Base-by-base conservation (phyloP, 768 basidiomycete species). In the Dendrothele bispora region DNA sequence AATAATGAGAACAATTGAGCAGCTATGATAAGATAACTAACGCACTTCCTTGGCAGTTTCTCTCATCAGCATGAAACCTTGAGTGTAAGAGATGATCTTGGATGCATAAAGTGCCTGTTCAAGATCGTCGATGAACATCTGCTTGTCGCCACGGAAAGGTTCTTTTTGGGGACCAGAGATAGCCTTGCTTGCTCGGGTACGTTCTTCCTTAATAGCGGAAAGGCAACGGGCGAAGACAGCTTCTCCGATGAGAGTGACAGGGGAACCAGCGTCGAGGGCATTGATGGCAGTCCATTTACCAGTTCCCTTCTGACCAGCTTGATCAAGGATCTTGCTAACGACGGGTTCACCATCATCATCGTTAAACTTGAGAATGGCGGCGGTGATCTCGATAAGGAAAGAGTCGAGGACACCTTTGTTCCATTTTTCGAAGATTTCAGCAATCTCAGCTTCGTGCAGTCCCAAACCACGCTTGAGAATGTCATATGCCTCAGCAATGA, bases 351-450 rank as follows among this genome's bases (percentile, higher is more conserved):
- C 95, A 65, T 98, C 95, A 46, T 91, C 88, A 61, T 98, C 97
- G 65, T 95, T 93, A 80, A 91, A 98, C 63, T 85, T 88, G 66
- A 99, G 86, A 70, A 99, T 95, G 68, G 98, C 91, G 61, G 89
- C 80, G 50, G 97, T 97, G 70, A 99, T 98, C 52, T 99, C 94
- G 57, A 98, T 95, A 62, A 99, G 79, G 91, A 97, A 99, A 34
- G 97, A 98, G 75, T 99, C 95, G 48, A 99, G 91, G 62, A 99
- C 95, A 62, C 97, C 95, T 74, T 82, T 95, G 81, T 99, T 98
- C 97, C 93, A 95, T 63, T 78, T 90, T 44, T 78, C 66, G 74
- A 99, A 98, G 69, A 98, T 94, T 55, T 86, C 86, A 51, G 94
- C 88, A 55, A 99, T 98, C 72, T 99, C 97, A 50, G 77, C 76